phyloP scores from a whole-genome alignment of 495 filamentous ascomycete genomes.

The Podospora pseudoanserina region DNA sequence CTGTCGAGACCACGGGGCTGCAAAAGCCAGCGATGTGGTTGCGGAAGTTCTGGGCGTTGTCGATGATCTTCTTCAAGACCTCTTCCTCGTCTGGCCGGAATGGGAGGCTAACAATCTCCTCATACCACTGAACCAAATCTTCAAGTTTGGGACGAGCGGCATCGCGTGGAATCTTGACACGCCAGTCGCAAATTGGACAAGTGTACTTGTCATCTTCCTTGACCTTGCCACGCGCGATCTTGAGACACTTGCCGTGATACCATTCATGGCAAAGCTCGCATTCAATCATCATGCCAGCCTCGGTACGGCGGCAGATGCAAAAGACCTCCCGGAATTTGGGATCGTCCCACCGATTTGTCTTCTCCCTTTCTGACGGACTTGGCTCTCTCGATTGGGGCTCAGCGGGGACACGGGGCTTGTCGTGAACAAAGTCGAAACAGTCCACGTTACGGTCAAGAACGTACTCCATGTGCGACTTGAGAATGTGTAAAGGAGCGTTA shows the following conservation, averaged over 20 bases:
- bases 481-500: constrained; percentile 92
- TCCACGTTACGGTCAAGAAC: constrained; percentile 81
- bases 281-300: constrained; percentile 99
- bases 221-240: constrained; percentile 94
- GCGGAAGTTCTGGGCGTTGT: constrained; percentile 78
- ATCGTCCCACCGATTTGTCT: constrained; percentile 45
- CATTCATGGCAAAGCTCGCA: constrained; percentile 98
- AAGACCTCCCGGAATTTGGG: constrained; percentile 73
- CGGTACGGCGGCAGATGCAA: constrained; percentile 89
- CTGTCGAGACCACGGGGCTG: constrained; percentile 73
- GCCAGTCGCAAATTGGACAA: constrained; percentile 96
- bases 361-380: constrained; percentile 61
- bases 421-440: constrained; percentile 84
- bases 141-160: constrained; percentile 94
- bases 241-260: constrained; percentile 98
- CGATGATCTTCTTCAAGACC: constrained; percentile 75
- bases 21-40: constrained; percentile 76
- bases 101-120: constrained; percentile 74
- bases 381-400: constrained; percentile 88
- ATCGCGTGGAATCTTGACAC: constrained; percentile 97
- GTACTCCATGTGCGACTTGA: constrained; percentile 90
- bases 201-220: constrained; percentile 99
- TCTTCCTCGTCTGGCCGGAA: constrained; percentile 97
- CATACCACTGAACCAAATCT: constrained; percentile 82
- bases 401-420: constrained; percentile 83